Percentiles rank a stretch among this genome's conserved stretches.
Evolutionary conservation across 1,139 yeast species (phyloP).

Genomic region (Williopsis jadinii): DNA sequence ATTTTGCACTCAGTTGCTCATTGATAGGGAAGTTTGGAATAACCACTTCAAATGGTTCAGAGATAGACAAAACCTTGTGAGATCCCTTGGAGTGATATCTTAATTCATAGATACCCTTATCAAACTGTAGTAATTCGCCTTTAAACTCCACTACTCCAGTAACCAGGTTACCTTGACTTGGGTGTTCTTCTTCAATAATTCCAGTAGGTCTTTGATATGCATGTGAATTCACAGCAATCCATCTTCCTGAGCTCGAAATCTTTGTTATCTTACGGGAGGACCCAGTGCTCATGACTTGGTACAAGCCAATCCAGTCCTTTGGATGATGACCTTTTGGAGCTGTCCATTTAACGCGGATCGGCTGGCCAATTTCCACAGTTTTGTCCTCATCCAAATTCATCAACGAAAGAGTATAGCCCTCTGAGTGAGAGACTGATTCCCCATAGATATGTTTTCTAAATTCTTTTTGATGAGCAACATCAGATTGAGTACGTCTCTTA

Average conservation of each 20-base stretch:
- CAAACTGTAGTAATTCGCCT: conserved; percentile 51
- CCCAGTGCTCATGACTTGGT: conserved; percentile 57
- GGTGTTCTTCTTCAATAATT: conserved; percentile 17
- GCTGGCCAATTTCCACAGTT: conserved; percentile 38
- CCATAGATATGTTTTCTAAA: conserved; percentile 5
- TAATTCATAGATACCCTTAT: conserved; percentile 69
- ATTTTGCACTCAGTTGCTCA: conserved; percentile 13
- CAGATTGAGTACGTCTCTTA: conserved; percentile 20
- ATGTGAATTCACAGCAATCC: conserved; percentile 47
- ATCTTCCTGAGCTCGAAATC: conserved; percentile 61
- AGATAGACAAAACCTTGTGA: conserved; percentile 63
- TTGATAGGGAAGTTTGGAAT: conserved; percentile 38
- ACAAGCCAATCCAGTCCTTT: conserved; percentile 77
- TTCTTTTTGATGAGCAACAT: conserved; percentile 8
- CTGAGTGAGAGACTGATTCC: conserved; percentile 7
- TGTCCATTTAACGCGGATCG: conserved; percentile 51
- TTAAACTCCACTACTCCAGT: conserved; percentile 49
- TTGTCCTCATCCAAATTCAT: conserved; percentile 15
- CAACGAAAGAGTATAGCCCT: conserved; percentile 13
- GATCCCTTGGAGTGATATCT: conserved; percentile 66
- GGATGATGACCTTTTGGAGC: conserved; percentile 39
- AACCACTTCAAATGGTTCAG: conserved; percentile 65
- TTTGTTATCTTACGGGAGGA: conserved; percentile 53
- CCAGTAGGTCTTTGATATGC: conserved; percentile 21
- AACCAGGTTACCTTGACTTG: conserved; percentile 24